Evolutionary conservation across 2,329 filamentous ascomycete species (phyloP).

Genomic region (Penicillium freii): DNA sequence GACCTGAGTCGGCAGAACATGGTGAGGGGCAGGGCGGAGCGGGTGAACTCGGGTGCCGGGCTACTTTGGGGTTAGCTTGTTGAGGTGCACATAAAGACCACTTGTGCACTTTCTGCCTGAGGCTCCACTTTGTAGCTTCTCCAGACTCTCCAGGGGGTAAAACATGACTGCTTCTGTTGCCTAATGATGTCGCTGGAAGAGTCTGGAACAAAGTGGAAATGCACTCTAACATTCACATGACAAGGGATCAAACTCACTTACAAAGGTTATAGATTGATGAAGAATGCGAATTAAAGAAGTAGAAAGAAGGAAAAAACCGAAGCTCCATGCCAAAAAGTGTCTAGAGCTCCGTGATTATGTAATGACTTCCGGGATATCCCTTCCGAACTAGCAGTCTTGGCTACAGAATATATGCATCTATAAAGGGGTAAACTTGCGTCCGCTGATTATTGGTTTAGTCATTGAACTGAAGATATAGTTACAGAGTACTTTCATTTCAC

Average conservation of each 20-base stretch:
- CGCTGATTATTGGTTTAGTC: not conserved
- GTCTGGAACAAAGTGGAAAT: not conserved
- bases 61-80: slow-evolving; percentile 27
- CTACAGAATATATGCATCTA: not conserved
- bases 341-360: slow-evolving; percentile 22
- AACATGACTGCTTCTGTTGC: not conserved
- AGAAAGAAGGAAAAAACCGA: slow-evolving; percentile 21
- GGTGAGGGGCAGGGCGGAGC: slow-evolving; percentile 37
- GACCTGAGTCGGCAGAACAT: slow-evolving; percentile 45
- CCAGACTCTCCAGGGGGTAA: slow-evolving; percentile 3
- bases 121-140: slow-evolving; percentile 12
- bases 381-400: not conserved
- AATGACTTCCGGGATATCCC: slow-evolving; percentile 8
- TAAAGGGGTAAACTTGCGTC: not conserved
- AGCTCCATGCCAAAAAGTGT: slow-evolving; percentile 24
- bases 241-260: slow-evolving; percentile 13
- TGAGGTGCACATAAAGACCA: slow-evolving; percentile 18
- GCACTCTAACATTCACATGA: not conserved
- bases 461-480: not conserved
- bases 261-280: slow-evolving; percentile 17
- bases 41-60: slow-evolving; percentile 28
- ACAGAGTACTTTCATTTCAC: not conserved
- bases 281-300: slow-evolving; percentile 14
- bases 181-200: not conserved
- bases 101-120: slow-evolving; percentile 19